Percentiles rank a stretch among this genome's conserved stretches.
phyloP scores from a whole-genome alignment of 2,329 filamentous ascomycete species.

The Diaporthe sp. region DNA sequence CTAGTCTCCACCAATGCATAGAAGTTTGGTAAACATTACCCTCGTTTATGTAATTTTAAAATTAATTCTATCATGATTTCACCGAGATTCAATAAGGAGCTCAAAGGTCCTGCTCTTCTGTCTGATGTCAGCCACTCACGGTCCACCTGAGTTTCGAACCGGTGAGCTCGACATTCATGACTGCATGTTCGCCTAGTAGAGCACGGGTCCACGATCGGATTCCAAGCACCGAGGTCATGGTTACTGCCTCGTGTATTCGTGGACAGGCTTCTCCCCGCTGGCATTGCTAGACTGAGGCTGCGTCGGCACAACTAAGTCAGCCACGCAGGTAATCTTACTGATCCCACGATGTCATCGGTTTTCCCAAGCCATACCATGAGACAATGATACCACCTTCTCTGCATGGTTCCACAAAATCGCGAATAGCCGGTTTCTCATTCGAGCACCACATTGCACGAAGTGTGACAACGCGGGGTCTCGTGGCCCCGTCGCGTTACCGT shows the following conservation, averaged over 20 bases:
- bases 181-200: neutral
- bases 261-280: neutral
- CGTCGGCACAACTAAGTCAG: neutral
- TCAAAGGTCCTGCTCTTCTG: neutral
- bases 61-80: neutral
- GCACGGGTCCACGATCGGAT: neutral
- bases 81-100: neutral
- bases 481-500: neutral
- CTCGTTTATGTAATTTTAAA: constrained; percentile 2
- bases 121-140: neutral
- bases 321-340: neutral
- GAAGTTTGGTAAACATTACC: neutral
- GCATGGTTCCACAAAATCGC: neutral
- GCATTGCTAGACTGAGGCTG: neutral
- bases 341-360: neutral
- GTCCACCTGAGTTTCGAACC: neutral
- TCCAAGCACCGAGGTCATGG: neutral
- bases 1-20: neutral
- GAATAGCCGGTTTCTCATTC: neutral
- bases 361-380: neutral
- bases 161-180: too few relatives aligned
- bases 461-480: neutral
- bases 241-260: neutral
- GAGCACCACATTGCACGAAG: neutral
- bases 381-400: neutral